Evolutionary conservation across 306 rosid genomes (phyloP).

Genomic region (Pterocarpus macrocarpus): DNA sequence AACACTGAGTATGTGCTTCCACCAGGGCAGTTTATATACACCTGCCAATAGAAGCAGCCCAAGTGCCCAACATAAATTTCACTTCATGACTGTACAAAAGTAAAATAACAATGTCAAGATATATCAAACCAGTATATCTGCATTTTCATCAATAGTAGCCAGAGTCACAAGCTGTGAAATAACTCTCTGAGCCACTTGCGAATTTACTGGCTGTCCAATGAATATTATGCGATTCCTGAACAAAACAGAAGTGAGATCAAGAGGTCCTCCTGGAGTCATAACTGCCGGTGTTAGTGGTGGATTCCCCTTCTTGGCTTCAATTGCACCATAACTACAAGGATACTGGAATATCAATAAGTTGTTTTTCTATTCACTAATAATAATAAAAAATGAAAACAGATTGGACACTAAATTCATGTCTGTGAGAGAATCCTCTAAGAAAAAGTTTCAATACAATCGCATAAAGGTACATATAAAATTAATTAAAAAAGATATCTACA

Average conservation of each 20-base stretch:
- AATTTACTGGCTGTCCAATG: slow-evolving; percentile 89
- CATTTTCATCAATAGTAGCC: slow-evolving; percentile 79
- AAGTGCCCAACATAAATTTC: slow-evolving; percentile 31
- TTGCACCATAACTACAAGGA: slow-evolving; percentile 66
- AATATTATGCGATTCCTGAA: slow-evolving; percentile 93
- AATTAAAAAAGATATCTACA: neutral
- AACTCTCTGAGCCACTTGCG: slow-evolving; percentile 92
- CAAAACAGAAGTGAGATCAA: slow-evolving; percentile 87
- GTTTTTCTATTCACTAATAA: slow-evolving; percentile 13
- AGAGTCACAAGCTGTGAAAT: slow-evolving; percentile 95
- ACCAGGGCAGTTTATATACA: slow-evolving; percentile 95
- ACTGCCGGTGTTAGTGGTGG: slow-evolving; percentile 92
- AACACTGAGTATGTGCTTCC: slow-evolving; percentile 91
- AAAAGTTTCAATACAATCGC: slow-evolving; percentile 22
- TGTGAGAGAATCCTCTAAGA: slow-evolving; percentile 4
- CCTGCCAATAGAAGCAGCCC: slow-evolving; percentile 59
- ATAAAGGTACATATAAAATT: neutral
- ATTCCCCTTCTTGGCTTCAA: slow-evolving; percentile 79
- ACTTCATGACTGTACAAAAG: neutral
- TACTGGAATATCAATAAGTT: slow-evolving; percentile 42
- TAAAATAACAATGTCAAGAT: slow-evolving; percentile 27
- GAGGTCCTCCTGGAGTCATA: slow-evolving; percentile 91
- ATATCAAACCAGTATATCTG: slow-evolving; percentile 84
- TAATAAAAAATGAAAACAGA: neutral
- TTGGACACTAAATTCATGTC: neutral